Base-by-base conservation (phyloP, 148 eudicot species). In the Rhododendron vialii region DNA sequence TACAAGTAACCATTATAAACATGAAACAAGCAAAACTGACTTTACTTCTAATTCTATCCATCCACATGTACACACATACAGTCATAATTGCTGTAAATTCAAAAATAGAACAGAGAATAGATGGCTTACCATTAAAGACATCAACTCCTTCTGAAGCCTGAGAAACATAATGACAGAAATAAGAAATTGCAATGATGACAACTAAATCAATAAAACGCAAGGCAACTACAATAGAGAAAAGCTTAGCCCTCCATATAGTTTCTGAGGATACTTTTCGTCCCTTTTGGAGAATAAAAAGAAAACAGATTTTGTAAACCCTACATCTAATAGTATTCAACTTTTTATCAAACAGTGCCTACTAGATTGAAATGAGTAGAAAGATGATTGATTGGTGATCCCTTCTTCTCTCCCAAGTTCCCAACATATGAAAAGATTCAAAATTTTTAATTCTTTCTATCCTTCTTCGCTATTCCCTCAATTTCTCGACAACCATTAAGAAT, bases 61-160 rank as follows among this genome's bases (percentile, higher is more conserved):
- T 57, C 2, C 3, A 7, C 30, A 50, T 30, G 7, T 18, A 84
- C 4, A 18, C 15, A 83, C 48, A 43, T 33, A 11, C 30, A 12
- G 3, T 8, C 59, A 43, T 30, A 41, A 74, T 28, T 38, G 61
- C 14, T 55, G 13, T 81, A 67, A 28, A 1, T 47, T 53, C 53
- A 7, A 75, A 30, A 30, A 50, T 13, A 14, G 35, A 5, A 67
- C 65, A 61, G 47, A 83, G 24, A 33, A 65, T 30, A 24, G 45
- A 73, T 3, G 3, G 79, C 85, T 41, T 85, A 91, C 93, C 93
- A 91, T 91, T 69, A 91, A 87, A 65, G 93, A 86, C 93, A 91
- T 91, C 69, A 91, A 89, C 86, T 91, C 93, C 86, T 91, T 91
- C 84, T 89, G 93, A 82, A 91, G 88, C 93, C 93, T 91, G 87